Conservation (phyloP, 768 basidiomycete species). For the Trametes maxima region DNA sequence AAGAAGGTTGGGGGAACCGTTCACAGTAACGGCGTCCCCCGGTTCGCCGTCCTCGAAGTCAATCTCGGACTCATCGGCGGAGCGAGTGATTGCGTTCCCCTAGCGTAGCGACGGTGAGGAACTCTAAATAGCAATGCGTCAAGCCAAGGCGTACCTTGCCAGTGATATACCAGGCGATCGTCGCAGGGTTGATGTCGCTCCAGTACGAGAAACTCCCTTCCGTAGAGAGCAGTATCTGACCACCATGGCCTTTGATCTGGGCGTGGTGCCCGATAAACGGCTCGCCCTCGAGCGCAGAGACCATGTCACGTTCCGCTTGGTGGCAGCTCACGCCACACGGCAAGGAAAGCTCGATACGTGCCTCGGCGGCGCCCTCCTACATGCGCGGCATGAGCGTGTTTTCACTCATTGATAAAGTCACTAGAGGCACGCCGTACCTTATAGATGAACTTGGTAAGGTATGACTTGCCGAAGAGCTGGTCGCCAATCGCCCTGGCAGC, state of each 20-base stretch:
- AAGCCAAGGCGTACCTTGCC: background rate
- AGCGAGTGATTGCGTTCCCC: background rate
- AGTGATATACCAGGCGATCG: background rate
- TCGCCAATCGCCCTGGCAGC: background rate
- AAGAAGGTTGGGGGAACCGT: too few relatives aligned
- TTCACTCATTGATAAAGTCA: background rate
- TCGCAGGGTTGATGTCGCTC: conserved; percentile 14
- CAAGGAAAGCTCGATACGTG: conserved; percentile 1
- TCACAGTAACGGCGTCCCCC: too few relatives aligned
- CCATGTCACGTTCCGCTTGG: conserved; percentile 4
- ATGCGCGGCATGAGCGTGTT: background rate
- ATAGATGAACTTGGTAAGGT: conserved; percentile 1
- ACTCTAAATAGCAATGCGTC: background rate
- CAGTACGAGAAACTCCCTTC: background rate
- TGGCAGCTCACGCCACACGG: conserved; percentile 9
- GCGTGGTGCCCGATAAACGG: background rate
- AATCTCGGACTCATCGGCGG: background rate
- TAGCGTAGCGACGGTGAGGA: background rate
- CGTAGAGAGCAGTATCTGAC: background rate
- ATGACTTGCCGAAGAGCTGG: background rate
- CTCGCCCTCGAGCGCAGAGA: background rate
- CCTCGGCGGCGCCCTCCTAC: background rate
- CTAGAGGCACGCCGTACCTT: background rate
- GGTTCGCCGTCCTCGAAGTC: too few relatives aligned
- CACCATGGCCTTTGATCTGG: conserved; percentile 7